Conservation (phyloP, 306 rosid genomes). For the Acacia confusa region DNA sequence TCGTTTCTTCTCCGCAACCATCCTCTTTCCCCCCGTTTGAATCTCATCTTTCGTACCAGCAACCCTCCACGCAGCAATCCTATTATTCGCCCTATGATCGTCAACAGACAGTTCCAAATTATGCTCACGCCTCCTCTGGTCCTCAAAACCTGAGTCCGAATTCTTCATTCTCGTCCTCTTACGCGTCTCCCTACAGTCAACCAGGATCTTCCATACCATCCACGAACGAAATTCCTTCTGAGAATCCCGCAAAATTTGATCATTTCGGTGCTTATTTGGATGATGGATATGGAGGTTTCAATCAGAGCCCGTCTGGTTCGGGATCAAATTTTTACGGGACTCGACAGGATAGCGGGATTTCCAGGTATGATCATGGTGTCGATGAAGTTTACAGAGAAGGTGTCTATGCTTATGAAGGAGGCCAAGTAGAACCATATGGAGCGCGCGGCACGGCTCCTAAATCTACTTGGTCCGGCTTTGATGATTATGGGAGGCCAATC, state of each 20-base stretch:
- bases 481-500: conserved; percentile 80
- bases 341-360: conserved; percentile 35
- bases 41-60: conserved; percentile 50
- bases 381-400: conserved; percentile 57
- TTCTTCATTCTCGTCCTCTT: conserved; percentile 39
- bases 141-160: conserved; percentile 42
- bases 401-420: conserved; percentile 63
- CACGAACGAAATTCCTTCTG: conserved; percentile 47
- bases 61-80: conserved; percentile 42
- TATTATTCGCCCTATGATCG: conserved; percentile 59
- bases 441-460: conserved; percentile 71
- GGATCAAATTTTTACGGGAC: conserved; percentile 51
- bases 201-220: conserved; percentile 44
- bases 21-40: conserved; percentile 60
- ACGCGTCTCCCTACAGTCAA: conserved; percentile 41
- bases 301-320: conserved; percentile 48
- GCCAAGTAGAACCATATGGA: conserved; percentile 65
- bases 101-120: conserved; percentile 48
- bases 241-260: conserved; percentile 47
- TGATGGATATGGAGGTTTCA: conserved; percentile 43
- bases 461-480: conserved; percentile 60
- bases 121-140: conserved; percentile 43
- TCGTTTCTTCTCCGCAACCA: conserved; percentile 50
- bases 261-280: conserved; percentile 47
- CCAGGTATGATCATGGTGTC: conserved; percentile 37